Evolutionary conservation across 352 stramenopile genomes (phyloP), one percentile per base, ranked within the genome.

Genomic region (Globisporangium splendens): DNA sequence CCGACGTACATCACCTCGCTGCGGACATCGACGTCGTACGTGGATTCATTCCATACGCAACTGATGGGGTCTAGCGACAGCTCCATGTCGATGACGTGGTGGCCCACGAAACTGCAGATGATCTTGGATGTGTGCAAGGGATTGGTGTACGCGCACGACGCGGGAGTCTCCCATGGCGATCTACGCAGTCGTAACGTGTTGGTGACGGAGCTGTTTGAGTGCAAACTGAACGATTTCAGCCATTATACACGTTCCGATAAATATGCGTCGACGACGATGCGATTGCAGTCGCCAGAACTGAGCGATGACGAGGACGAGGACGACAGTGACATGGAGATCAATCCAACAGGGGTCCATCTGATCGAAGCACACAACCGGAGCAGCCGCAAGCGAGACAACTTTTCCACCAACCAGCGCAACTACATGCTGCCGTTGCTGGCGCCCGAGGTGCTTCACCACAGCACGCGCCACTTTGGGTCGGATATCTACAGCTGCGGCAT

Each of bases 161-260:
- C 62, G 46, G 66, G 70, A 3, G 61, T 88, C 31, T 77, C 70
- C 10, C 83, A 92, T 24, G 72, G 70, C 39, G 83, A 92, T 39
- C 28, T 92, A 22, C 80, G 81, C 2, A 88, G 73, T 66, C 74
- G 80, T 39, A 90, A 90, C 58, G 75, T 92, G 24, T 67, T 92
- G 21, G 62, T 90, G 43, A 82, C 72, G 1, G 72, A 81, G 21
- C 22, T 68, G 17, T 79, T 86, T 51, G 57, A 57, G 17, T 83
- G 74, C 65, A 92, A 90, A 54, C 48, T 92, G 50, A 79, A 69
- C 18, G 79, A 89, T 41, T 73, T 82, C 33, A 67, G 75, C 3
- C 76, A 74, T 15, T 49, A 82, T 46, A 69, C 63, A 49, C 57
- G 66, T 1, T 66, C 67, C 2, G 46, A 44, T 22, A 77, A 77